Evolutionary conservation across 2,329 filamentous ascomycete species (phyloP).

Genomic region (Colletotrichum chlorophyti): DNA sequence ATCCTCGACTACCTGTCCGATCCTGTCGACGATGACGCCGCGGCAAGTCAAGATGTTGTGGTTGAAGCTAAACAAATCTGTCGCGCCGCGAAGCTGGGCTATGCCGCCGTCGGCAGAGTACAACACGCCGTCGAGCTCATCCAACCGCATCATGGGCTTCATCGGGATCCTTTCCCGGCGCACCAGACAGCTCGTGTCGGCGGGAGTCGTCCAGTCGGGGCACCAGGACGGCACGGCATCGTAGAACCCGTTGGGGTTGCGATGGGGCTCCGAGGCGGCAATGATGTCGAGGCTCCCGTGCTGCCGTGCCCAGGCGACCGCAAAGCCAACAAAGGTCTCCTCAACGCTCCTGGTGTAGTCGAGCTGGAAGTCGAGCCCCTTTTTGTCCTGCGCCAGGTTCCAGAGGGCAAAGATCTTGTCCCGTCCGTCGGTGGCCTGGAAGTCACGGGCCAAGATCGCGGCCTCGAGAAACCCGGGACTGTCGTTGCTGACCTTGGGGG

Average conservation of each 20-base stretch:
- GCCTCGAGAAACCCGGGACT: not conserved
- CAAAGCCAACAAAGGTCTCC: not conserved
- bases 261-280: not conserved
- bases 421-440: not conserved
- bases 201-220: not conserved
- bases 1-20: not conserved
- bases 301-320: not conserved
- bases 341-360: not conserved
- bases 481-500: not conserved
- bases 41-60: not conserved
- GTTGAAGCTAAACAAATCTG: not conserved
- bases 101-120: not conserved
- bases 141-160: not conserved
- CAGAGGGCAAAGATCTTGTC: not conserved
- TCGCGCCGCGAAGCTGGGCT: not conserved
- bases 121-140: not conserved
- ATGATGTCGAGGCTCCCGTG: constrained; percentile 1
- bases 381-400: not conserved
- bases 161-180: not conserved
- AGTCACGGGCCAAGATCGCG: not conserved
- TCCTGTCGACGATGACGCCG: not conserved
- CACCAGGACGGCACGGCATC: not conserved
- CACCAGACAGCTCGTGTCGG: not conserved
- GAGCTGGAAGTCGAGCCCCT: not conserved
- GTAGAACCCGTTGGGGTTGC: not conserved